Base-by-base conservation (phyloP, 1,284 basidiomycete genomes). In the Pterulicium gracile region DNA sequence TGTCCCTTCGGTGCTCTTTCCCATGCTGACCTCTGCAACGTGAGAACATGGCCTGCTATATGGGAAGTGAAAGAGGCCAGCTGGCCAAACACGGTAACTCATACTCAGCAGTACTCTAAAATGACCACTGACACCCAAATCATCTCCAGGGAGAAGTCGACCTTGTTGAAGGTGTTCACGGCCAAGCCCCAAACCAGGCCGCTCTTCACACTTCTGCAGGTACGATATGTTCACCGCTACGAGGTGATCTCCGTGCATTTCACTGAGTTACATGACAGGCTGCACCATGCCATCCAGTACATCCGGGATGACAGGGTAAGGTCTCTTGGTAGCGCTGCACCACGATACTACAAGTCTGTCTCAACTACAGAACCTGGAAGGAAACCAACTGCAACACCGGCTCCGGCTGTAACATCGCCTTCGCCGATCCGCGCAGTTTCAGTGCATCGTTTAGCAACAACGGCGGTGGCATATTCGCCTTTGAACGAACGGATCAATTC, bases 381-480 rank as follows among this genome's bases (percentile, higher is more conserved):
- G 56, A 57, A 7, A 69, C 63, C 22, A 65, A 81, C 54, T 89
- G 86, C 55, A 68, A 80, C 53, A 10, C 10, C 10, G 18, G 18
- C 19, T 7, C 39, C 18, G 39, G 39, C 10, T 41, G 39, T 20
- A 77, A 77, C n/a, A 80, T 86, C 18, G 56, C 63, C 19, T 17
- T 41, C 19, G 58, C 52, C 43, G 68, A 66, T 43, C 43, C 55
- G 0, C 63, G 65, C 43, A 79, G 72, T 52, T 85, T 73, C 53
- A 82, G 82, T 0, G 71, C 77, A 0, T 50, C 56, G 2, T 81
- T 84, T 63, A 83, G 86, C 56, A 52, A 54, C 13, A 68, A 67
- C 22, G 27, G 27, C 7, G 27, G 27, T n/a, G 27, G 27, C 27
- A 32, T 32, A 7, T 32, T 10, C n/a, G 27, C 27, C n/a, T n/a